Evolutionary conservation across 2,329 filamentous ascomycete species (phyloP).

Genomic region (Paramyrothecium roridum): DNA sequence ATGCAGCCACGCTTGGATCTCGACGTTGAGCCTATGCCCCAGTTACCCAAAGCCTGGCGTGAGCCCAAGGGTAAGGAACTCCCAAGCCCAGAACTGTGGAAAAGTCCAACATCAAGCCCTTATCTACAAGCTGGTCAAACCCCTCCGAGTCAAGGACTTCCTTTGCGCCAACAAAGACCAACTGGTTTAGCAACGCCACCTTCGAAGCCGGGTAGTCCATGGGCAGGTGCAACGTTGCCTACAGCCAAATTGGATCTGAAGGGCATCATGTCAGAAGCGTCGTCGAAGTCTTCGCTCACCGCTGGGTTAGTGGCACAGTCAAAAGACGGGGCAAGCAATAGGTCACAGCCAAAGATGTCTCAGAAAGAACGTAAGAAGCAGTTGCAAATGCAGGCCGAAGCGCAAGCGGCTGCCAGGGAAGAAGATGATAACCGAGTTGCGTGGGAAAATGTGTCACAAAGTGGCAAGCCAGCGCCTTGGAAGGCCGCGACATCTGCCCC

Average conservation of each 20-base stretch:
- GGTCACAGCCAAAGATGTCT: conserved; percentile 62
- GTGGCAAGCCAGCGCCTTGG: conserved; percentile 59
- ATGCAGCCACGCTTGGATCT: conserved; percentile 13
- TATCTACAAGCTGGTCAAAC: not conserved
- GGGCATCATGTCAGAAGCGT: conserved; percentile 68
- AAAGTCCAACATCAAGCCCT: not conserved
- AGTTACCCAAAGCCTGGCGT: conserved; percentile 26
- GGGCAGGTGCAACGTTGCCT: conserved; percentile 48
- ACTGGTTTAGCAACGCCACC: conserved; percentile 2
- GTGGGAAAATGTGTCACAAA: conserved; percentile 39
- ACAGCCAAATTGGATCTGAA: conserved; percentile 68
- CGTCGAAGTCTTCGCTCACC: conserved; percentile 50
- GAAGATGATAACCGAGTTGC: conserved; percentile 29
- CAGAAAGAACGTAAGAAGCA: conserved; percentile 91
- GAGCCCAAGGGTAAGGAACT: conserved; percentile 20
- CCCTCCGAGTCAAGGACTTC: conserved; percentile 8
- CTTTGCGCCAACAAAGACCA: not conserved
- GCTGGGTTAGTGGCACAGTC: conserved; percentile 47
- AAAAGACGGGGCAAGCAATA: conserved; percentile 34
- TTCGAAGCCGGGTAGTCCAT: conserved; percentile 37
- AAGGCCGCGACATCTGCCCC: conserved; percentile 50
- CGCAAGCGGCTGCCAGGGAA: conserved; percentile 36
- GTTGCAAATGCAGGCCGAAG: conserved; percentile 61
- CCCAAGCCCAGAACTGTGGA: not conserved
- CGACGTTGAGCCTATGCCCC: conserved; percentile 23